phyloP scores from a whole-genome alignment of 768 basidiomycete species.

The Suillus hirtellus region DNA sequence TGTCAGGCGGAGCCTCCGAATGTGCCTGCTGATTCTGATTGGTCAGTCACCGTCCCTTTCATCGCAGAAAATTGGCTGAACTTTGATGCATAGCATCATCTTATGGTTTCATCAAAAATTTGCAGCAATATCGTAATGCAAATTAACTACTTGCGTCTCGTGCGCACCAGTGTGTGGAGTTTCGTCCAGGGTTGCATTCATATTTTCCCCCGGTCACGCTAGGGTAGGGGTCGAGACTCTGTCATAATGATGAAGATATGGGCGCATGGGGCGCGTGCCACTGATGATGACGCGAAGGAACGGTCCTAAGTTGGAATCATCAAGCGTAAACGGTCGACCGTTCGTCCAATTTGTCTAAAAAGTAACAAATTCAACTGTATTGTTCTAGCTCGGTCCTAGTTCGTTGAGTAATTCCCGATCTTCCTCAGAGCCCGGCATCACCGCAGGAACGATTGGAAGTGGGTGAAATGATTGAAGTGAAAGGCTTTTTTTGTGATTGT shows the following conservation, averaged over 20 bases:
- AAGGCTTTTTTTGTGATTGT: neutral
- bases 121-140: neutral
- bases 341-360: neutral
- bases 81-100: conserved; percentile 1
- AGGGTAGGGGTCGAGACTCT: neutral
- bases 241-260: neutral
- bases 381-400: neutral
- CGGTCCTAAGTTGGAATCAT: neutral
- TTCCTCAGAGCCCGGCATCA: neutral
- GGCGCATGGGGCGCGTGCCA: neutral
- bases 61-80: neutral
- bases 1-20: neutral
- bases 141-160: neutral
- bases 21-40: neutral
- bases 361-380: neutral
- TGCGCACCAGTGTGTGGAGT: neutral
- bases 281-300: neutral
- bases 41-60: neutral
- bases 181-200: neutral
- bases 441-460: neutral
- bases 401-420: neutral
- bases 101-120: neutral
- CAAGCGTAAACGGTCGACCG: neutral
- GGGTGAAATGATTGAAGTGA: neutral
- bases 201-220: neutral